Evolutionary conservation across 371 early-diverging fungal species (phyloP).

Genomic region (Zychaea mexicana): DNA sequence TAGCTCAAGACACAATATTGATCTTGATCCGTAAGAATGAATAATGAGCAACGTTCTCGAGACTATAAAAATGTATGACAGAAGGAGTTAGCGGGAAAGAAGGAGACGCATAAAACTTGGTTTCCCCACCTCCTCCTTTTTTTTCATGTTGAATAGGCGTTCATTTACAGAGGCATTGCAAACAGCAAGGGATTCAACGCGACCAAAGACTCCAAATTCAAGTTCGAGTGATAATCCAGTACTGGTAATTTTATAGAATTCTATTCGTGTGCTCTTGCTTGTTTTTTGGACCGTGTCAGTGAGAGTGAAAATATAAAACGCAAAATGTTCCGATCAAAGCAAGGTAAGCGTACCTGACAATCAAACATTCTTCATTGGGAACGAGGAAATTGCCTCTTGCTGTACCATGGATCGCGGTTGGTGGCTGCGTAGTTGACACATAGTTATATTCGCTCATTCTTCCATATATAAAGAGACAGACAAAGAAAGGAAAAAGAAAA

Average conservation of each 20-base stretch:
- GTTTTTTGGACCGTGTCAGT: neutral
- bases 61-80: too few relatives aligned
- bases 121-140: neutral
- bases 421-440: constrained; percentile 23
- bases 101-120: constrained; percentile 8
- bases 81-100: too few relatives aligned
- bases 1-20: constrained; percentile 58
- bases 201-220: constrained; percentile 66
- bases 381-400: constrained; percentile 26
- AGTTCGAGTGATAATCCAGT: constrained; percentile 50
- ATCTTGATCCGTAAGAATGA: constrained; percentile 53
- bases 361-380: constrained; percentile 14
- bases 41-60: constrained; percentile 46
- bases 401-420: constrained; percentile 23
- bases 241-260: constrained; percentile 51
- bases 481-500: too few relatives aligned
- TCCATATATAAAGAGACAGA: too few relatives aligned
- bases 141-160: too few relatives aligned
- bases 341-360: constrained; percentile 18
- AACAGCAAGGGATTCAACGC: constrained; percentile 54
- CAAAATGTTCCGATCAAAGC: neutral
- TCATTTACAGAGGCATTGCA: constrained; percentile 50
- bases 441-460: constrained; percentile 24
- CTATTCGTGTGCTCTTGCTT: constrained; percentile 68
- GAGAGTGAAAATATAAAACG: too few relatives aligned